phyloP scores from a whole-genome alignment of 1,284 basidiomycete species.

The Dichomitus squalens region DNA sequence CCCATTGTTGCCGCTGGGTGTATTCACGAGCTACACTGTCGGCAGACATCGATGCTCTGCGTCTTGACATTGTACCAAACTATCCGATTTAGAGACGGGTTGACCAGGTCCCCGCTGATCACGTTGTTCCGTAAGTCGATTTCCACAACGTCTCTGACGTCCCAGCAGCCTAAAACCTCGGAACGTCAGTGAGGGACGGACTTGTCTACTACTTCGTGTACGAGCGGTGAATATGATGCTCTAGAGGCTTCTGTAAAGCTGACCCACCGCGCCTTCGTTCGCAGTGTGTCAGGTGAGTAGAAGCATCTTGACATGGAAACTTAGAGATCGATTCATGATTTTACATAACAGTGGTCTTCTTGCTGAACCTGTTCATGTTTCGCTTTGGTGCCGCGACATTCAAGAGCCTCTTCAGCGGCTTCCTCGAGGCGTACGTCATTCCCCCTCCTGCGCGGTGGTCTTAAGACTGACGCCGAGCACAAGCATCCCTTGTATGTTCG shows the following conservation, averaged over 20 bases:
- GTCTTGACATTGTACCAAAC: constrained; percentile 1
- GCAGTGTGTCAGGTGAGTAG: background rate
- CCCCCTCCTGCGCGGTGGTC: background rate
- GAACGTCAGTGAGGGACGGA: background rate
- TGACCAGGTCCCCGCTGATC: background rate
- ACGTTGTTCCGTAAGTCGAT: background rate
- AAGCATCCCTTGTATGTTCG: constrained; percentile 10
- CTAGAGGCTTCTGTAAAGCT: background rate
- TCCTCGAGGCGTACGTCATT: constrained; percentile 6
- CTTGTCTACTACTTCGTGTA: background rate
- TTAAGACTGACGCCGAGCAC: background rate
- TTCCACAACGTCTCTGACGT: background rate
- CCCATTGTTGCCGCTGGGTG: background rate
- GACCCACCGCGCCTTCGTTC: background rate
- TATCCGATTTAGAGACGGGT: background rate
- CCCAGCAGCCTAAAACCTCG: background rate
- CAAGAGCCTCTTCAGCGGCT: constrained; percentile 5
- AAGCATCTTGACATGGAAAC: background rate
- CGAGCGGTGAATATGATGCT: background rate
- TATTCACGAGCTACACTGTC: background rate
- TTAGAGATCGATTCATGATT: background rate
- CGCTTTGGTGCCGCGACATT: background rate
- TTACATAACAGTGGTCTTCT: background rate
- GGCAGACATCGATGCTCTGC: constrained; percentile 1
- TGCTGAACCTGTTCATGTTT: constrained; percentile 8